Evolutionary conservation across 495 filamentous ascomycete species (phyloP).

Genomic region (Letharia columbiana): DNA sequence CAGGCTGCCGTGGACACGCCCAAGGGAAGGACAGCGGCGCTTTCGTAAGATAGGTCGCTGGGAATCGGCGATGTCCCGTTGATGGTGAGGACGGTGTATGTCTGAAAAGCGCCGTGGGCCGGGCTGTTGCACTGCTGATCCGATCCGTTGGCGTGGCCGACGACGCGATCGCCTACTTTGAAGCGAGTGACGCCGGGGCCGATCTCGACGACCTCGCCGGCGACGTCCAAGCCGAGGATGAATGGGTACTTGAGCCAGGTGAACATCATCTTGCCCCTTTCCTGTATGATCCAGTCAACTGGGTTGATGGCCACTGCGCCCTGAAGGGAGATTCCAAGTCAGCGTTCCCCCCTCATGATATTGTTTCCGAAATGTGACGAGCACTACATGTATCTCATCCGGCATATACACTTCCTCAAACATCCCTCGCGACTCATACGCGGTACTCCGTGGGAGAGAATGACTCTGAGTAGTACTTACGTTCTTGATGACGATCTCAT

Average conservation of each 20-base stretch:
- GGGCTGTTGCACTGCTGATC: conserved; percentile 8
- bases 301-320: conserved; percentile 39
- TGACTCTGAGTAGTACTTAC: not conserved
- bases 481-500: conserved; percentile 36
- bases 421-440: not conserved
- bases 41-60: conserved; percentile 35
- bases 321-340: not conserved
- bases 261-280: conserved; percentile 24
- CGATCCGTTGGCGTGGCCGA: conserved; percentile 19
- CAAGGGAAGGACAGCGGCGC: conserved; percentile 45
- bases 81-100: conserved; percentile 35
- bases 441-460: not conserved
- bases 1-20: conserved; percentile 45
- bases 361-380: not conserved
- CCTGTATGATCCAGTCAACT: conserved; percentile 43
- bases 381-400: not conserved
- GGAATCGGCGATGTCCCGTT: conserved; percentile 41
- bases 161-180: conserved; percentile 33
- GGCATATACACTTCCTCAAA: not conserved
- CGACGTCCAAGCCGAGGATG: conserved; percentile 46
- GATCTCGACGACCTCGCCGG: conserved; percentile 43
- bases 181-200: conserved; percentile 39
- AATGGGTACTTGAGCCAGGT: conserved; percentile 35
- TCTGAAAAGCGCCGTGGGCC: conserved; percentile 37
- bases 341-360: not conserved